Evolutionary conservation across 352 stramenopile species (phyloP).

Genomic region (Nothophytophthora sp.): DNA sequence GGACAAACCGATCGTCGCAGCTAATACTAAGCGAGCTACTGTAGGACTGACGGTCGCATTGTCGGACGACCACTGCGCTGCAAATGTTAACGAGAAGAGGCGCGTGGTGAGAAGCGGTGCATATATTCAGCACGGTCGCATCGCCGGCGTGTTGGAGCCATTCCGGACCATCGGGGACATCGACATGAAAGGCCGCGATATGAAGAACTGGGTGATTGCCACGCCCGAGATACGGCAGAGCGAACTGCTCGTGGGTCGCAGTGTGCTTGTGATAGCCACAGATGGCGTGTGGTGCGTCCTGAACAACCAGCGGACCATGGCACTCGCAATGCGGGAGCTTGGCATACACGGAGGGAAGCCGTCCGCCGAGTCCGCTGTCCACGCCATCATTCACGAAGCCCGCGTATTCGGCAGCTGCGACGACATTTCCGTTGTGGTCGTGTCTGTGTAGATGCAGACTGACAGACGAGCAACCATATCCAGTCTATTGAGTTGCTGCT

Average conservation of each 20-base stretch:
- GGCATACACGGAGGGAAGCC: conserved; percentile 11
- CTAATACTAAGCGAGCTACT: no score
- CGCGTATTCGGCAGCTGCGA: conserved; percentile 58
- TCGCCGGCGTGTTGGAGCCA: conserved; percentile 79
- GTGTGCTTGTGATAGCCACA: conserved; percentile 62
- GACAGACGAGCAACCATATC: conserved; percentile 1
- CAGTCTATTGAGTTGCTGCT: conserved; percentile 3
- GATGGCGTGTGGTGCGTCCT: conserved; percentile 79
- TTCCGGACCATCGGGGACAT: conserved; percentile 87
- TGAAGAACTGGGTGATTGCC: conserved; percentile 76
- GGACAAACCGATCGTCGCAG: no score
- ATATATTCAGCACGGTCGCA: conserved; percentile 64
- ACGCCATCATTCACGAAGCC: conserved; percentile 55
- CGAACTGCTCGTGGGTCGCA: conserved; percentile 43
- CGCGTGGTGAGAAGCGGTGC: conserved; percentile 66
- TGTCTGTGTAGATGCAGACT: conserved; percentile 33
- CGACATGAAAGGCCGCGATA: conserved; percentile 73
- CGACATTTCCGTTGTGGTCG: conserved; percentile 64
- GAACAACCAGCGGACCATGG: conserved; percentile 58
- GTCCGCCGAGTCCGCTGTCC: conserved; percentile 42
- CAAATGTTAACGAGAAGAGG: conserved; percentile 53
- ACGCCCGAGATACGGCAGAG: conserved; percentile 63
- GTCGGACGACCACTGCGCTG: conserved; percentile 78
- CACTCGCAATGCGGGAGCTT: conserved; percentile 41
- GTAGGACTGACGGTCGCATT: conserved; percentile 26